Evolutionary conservation across 2,329 filamentous ascomycete species (phyloP).

Genomic region (Penicillium glabrum): DNA sequence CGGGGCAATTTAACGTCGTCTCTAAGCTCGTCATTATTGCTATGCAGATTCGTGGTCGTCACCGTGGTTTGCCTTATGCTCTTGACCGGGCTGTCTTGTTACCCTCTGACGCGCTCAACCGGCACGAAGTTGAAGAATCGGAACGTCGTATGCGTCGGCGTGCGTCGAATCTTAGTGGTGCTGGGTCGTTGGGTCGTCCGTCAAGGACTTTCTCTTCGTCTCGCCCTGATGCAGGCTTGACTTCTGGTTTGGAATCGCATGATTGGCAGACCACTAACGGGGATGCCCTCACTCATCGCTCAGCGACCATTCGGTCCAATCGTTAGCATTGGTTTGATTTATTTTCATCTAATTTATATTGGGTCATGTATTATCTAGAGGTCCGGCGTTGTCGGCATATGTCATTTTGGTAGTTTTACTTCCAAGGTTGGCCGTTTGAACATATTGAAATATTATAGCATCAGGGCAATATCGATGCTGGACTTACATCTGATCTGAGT

Average conservation of each 20-base stretch:
- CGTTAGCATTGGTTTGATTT: not conserved
- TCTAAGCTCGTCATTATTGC: conserved; percentile 66
- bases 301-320: conserved; percentile 29
- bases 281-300: conserved; percentile 26
- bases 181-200: conserved; percentile 22
- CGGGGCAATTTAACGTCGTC: conserved; percentile 73
- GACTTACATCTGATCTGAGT: not conserved
- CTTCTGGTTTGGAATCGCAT: conserved; percentile 27
- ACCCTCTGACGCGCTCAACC: conserved; percentile 63
- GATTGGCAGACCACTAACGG: conserved; percentile 22
- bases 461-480: not conserved
- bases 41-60: conserved; percentile 65
- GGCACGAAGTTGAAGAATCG: conserved; percentile 58
- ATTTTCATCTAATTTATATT: not conserved
- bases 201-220: conserved; percentile 25
- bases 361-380: conserved; percentile 10
- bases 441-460: not conserved
- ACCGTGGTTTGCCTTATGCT: conserved; percentile 66
- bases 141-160: conserved; percentile 45
- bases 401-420: not conserved
- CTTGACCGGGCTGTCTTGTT: conserved; percentile 69
- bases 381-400: conserved; percentile 6
- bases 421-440: not conserved
- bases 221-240: conserved; percentile 19
- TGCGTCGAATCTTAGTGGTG: conserved; percentile 35